A percentile compares a stretch with the other conserved stretches of the same genome.
Conservation (phyloP, 306 rosid genomes). For the Macrotyloma uniflorum region DNA sequence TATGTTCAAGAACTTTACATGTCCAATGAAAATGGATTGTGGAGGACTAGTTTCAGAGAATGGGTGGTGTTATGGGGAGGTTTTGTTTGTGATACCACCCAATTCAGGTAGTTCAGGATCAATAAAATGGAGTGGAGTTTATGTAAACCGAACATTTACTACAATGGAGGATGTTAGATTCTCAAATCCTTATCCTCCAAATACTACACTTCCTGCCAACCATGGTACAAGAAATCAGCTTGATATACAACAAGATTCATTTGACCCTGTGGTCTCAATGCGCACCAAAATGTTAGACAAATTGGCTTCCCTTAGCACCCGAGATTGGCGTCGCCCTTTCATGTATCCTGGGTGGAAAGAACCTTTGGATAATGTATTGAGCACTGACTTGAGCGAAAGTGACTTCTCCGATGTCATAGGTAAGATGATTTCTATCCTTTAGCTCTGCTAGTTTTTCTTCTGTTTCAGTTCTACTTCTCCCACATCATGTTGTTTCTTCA, state of each 20-base stretch:
- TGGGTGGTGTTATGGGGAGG: slow-evolving; percentile 1
- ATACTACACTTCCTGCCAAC: not conserved
- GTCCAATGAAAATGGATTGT: not conserved
- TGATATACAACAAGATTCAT: not conserved
- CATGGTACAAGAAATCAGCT: not conserved
- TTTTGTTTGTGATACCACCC: not conserved
- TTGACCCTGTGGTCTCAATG: not conserved
- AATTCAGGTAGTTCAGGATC: not conserved
- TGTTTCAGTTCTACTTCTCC: not conserved
- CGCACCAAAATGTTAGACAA: not conserved
- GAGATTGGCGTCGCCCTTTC: not conserved
- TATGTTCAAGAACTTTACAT: not conserved
- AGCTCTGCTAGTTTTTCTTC: not conserved
- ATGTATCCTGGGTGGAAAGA: not conserved
- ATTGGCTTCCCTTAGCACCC: too few relatives aligned
- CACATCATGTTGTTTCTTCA: not conserved
- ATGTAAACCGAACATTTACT: not conserved
- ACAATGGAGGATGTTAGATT: slow-evolving; percentile 9
- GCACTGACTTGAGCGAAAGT: too few relatives aligned
- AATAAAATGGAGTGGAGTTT: not conserved
- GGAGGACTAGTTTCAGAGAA: not conserved
- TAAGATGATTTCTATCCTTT: not conserved
- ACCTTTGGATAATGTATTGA: not conserved
- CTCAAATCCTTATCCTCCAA: not conserved
- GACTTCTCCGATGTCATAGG: not conserved